A percentile compares a stretch with the other conserved stretches of the same genome.
Conservation (phyloP, 2,329 filamentous ascomycete genomes). For the Phaeophleospora eucalypticola region DNA sequence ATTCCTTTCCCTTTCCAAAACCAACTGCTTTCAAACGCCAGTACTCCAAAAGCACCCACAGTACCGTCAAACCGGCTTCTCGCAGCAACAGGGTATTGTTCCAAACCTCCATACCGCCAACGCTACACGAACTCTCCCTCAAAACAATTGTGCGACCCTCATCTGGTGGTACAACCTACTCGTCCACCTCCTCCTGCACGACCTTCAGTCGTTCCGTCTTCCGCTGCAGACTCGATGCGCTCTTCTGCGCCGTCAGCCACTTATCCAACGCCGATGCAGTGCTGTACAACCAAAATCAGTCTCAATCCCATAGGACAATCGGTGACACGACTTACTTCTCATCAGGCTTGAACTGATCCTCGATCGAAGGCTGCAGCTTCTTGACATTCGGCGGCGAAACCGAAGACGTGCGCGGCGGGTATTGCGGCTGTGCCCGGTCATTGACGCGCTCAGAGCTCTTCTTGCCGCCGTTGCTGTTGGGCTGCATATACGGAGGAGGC, state of each 20-base stretch:
- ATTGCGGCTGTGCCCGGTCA: not conserved
- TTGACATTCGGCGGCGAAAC: conserved; percentile 2
- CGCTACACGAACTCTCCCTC: too few species aligned
- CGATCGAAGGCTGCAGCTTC: conserved; percentile 23
- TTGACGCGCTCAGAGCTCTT: not conserved
- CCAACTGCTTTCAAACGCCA: too few species aligned
- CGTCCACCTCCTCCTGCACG: conserved; percentile 25
- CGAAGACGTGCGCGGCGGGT: not conserved
- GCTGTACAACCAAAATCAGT: conserved; percentile 14
- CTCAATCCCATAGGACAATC: too few species aligned
- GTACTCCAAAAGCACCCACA: too few species aligned
- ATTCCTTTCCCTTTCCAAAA: too few species aligned
- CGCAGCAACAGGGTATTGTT: too few species aligned
- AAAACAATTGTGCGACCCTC: too few species aligned
- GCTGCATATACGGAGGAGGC: not conserved
- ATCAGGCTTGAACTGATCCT: conserved; percentile 22
- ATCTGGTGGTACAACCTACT: too few species aligned
- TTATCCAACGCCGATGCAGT: conserved; percentile 23
- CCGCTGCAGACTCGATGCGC: conserved; percentile 15
- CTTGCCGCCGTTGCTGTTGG: too few species aligned
- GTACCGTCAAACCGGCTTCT: too few species aligned
- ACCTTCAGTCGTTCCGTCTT: conserved; percentile 23
- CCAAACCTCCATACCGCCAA: too few species aligned
- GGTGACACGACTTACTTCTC: conserved; percentile 27
- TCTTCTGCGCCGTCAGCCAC: conserved; percentile 27